A percentile compares a stretch with the other conserved stretches of the same genome.
Conservation (phyloP, 1,284 basidiomycete species). For the Austroboletus niveus region DNA sequence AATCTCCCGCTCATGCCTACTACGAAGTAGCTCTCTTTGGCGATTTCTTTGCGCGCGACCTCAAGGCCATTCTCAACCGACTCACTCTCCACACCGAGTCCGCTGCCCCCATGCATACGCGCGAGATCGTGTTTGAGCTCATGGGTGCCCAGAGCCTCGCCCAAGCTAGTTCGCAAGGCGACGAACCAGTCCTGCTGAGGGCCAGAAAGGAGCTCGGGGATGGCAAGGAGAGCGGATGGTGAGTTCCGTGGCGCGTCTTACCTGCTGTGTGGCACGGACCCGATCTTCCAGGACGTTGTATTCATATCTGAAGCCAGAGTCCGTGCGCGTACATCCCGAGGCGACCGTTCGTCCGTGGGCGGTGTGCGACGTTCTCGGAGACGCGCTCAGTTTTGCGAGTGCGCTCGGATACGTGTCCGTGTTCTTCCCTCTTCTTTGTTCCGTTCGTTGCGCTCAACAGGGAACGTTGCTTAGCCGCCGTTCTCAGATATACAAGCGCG, state of each 20-base stretch:
- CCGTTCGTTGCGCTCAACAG: constrained; percentile 7
- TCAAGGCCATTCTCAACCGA: constrained; percentile 68
- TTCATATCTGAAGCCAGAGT: constrained; percentile 77
- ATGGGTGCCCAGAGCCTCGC: constrained; percentile 59
- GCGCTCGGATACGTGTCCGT: constrained; percentile 70
- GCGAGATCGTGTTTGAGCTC: constrained; percentile 75
- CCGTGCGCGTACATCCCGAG: constrained; percentile 72
- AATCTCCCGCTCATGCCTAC: constrained; percentile 49
- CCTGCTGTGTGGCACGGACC: constrained; percentile 1
- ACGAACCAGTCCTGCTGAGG: constrained; percentile 65
- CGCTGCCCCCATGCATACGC: constrained; percentile 62
- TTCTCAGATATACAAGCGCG: constrained; percentile 75
- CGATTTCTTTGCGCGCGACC: constrained; percentile 63
- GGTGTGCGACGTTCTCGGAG: constrained; percentile 69
- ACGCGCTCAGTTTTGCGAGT: constrained; percentile 73
- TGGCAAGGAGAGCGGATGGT: constrained; percentile 52
- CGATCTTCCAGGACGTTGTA: constrained; percentile 56
- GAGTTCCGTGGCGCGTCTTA: constrained; percentile 15
- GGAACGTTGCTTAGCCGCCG: constrained; percentile 45
- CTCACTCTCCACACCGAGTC: constrained; percentile 76
- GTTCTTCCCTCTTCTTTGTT: constrained; percentile 1
- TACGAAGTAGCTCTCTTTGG: constrained; percentile 80
- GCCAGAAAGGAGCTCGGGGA: constrained; percentile 71
- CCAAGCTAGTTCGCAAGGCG: constrained; percentile 43
- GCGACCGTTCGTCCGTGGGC: constrained; percentile 82